Conservation (phyloP, 2,329 filamentous ascomycete genomes). For the Sporothrix brasiliensis region DNA sequence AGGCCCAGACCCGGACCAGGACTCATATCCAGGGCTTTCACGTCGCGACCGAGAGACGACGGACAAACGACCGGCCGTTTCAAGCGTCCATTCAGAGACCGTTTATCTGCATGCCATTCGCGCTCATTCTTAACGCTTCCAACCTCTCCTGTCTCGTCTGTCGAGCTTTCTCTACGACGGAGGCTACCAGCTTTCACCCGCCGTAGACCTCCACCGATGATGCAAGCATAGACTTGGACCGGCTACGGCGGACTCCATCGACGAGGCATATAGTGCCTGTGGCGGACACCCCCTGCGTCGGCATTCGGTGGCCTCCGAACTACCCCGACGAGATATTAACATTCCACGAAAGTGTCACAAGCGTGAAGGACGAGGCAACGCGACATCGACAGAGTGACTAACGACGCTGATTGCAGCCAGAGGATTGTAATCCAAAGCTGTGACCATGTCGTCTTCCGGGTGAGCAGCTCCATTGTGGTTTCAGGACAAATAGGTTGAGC, state of each 20-base stretch:
- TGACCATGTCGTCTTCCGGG: slow-evolving; percentile 4
- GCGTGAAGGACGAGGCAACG: background rate
- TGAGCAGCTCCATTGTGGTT: background rate
- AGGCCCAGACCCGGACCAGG: slow-evolving; percentile 18
- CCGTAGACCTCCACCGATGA: slow-evolving; percentile 3
- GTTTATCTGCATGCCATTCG: background rate
- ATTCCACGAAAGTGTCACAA: slow-evolving; percentile 7
- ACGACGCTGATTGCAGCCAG: background rate
- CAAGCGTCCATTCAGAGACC: background rate
- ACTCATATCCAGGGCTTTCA: background rate
- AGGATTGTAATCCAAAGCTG: background rate
- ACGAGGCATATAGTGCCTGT: background rate
- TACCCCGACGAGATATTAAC: background rate
- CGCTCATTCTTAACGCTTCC: background rate
- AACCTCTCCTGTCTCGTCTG: background rate
- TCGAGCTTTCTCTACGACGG: background rate
- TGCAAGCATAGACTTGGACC: slow-evolving; percentile 8
- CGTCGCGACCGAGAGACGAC: background rate
- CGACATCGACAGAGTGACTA: background rate
- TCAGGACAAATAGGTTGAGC: too few species aligned
- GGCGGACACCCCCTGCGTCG: background rate
- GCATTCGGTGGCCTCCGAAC: background rate
- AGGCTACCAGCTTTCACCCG: background rate
- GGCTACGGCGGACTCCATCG: slow-evolving; percentile 18
- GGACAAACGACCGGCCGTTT: background rate